phyloP scores from a whole-genome alignment of 2,329 filamentous ascomycete species.

The Calycina marina region DNA sequence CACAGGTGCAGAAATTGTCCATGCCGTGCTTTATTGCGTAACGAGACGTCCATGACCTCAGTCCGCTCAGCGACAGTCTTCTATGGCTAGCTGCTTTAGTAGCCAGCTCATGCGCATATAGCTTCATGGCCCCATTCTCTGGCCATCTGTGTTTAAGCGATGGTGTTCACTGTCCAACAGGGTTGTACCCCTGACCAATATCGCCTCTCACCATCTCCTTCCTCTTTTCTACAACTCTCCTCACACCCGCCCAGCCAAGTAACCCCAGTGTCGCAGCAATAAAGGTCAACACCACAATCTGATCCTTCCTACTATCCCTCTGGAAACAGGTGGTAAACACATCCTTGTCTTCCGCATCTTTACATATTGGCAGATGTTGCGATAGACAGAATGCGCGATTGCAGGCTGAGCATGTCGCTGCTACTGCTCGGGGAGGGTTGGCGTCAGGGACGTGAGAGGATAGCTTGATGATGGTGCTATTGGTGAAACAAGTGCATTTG shows the following conservation, averaged over 20 bases:
- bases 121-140: neutral
- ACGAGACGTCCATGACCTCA: neutral
- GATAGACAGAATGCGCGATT: constrained; percentile 50
- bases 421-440: constrained; percentile 20
- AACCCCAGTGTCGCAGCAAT: constrained; percentile 42
- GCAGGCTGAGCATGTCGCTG: constrained; percentile 42
- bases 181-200: constrained; percentile 13
- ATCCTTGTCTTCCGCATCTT: constrained; percentile 44
- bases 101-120: neutral
- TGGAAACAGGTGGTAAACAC: constrained; percentile 51
- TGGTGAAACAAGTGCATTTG: constrained; percentile 57
- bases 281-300: constrained; percentile 51
- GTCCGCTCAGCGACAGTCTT: neutral
- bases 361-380: constrained; percentile 46
- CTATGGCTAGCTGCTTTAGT: neutral
- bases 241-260: constrained; percentile 43
- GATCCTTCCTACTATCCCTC: constrained; percentile 51
- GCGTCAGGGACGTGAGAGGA: constrained; percentile 22
- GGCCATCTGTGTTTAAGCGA: no score
- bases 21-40: neutral
- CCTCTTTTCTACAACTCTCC: constrained; percentile 31
- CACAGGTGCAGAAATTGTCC: neutral
- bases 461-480: constrained; percentile 51
- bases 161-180: constrained; percentile 8
- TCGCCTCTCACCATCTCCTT: constrained; percentile 16